Evolutionary conservation across 1,139 yeast genomes (phyloP).

Genomic region (Sugiyamaella grinbergsii): DNA sequence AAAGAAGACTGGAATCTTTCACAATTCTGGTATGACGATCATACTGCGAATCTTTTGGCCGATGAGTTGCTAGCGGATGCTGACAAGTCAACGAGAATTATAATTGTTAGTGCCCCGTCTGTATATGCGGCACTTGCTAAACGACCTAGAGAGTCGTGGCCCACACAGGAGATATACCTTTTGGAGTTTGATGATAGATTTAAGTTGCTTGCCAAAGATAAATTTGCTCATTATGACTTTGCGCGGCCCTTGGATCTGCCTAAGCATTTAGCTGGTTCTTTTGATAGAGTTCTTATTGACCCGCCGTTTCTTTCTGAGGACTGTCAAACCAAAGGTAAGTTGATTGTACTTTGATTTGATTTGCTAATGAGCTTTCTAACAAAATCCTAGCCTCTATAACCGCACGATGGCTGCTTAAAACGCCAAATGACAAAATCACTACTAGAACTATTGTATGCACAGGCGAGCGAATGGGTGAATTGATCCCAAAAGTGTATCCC

Average conservation of each 20-base stretch:
- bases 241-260: slow-evolving; percentile 66
- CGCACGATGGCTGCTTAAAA: slow-evolving; percentile 59
- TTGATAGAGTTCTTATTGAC: slow-evolving; percentile 77
- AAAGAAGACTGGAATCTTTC: slow-evolving; percentile 93
- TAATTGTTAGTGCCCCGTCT: slow-evolving; percentile 86
- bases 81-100: slow-evolving; percentile 62
- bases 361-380: slow-evolving; percentile 16
- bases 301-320: slow-evolving; percentile 85
- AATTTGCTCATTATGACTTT: slow-evolving; percentile 74
- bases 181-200: slow-evolving; percentile 80
- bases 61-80: slow-evolving; percentile 76
- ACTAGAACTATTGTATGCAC: slow-evolving; percentile 71
- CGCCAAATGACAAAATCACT: slow-evolving; percentile 27
- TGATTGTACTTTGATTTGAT: too few species aligned
- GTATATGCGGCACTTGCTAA: slow-evolving; percentile 81
- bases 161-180: slow-evolving; percentile 58
- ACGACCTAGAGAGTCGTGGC: slow-evolving; percentile 36
- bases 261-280: slow-evolving; percentile 57
- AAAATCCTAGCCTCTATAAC: slow-evolving; percentile 54
- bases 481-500: slow-evolving; percentile 64
- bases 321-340: slow-evolving; percentile 65
- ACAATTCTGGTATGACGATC: slow-evolving; percentile 75
- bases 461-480: slow-evolving; percentile 79
- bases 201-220: slow-evolving; percentile 65
- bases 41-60: slow-evolving; percentile 68